Base-by-base conservation (phyloP, 441 rosid genomes). In the Breynia disticha region DNA sequence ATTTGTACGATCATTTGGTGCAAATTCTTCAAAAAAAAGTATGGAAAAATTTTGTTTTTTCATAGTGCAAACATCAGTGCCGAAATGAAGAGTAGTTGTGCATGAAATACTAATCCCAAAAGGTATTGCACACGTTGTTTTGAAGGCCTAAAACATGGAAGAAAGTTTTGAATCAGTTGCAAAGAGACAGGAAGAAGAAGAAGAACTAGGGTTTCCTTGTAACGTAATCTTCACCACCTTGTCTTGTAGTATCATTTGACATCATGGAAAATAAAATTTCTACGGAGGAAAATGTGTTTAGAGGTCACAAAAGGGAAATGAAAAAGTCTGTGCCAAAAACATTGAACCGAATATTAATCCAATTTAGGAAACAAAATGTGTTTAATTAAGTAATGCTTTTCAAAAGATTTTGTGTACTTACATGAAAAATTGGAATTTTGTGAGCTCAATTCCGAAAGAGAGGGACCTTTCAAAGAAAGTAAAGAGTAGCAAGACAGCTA, bases 141-240 rank as follows among this genome's bases (percentile, higher is more conserved):
- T 7, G 46, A 3, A 50, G 49, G n/a, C 16, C 35, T 46, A 20
- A 10, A 8, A 37, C 24, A 43, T 48, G 38, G 4, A 24, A 24
- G 46, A 48, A 19, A 19, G n/a, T 60, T 17, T 9, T 24, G 32
- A 24, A 24, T 24, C 32, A 49, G 53, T 53, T 43, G 53, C 20
- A 35, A 42, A 44, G n/a, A n/a, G n/a, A n/a, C n/a, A n/a, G n/a
- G 16, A 41, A 38, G 46, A 63, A 53, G 13, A 12, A 58, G 58
- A 41, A 41, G n/a, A n/a, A 41, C 50, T 17, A 60, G 72, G 68
- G 52, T 57, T 61, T 64, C 13, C 62, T 62, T 56, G 24, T 61
- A 72, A 62, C 77, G 60, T 50, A 59, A 76, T 50, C 48, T 51
- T 18, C 6, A 67, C 57, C 13, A 38, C 54, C 49, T 52, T 66